Evolutionary conservation across 2,329 filamentous ascomycete genomes (phyloP), one percentile per base, ranked within the genome.

Genomic region (Penicillium fuscoglaucum): DNA sequence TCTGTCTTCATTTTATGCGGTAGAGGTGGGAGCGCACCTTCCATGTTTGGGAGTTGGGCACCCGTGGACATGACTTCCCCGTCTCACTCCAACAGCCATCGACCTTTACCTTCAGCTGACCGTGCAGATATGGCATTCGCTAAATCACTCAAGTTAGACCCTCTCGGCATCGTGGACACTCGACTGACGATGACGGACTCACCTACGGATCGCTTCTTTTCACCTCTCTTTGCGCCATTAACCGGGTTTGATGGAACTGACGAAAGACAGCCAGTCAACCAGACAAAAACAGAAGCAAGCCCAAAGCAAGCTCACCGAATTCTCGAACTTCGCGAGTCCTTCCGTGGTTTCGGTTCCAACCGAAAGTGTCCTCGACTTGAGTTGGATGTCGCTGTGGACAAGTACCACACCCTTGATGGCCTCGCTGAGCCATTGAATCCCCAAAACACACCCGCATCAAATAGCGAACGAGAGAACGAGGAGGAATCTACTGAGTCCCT

Each of bases 381-480:
- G 41, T 49, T 66, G 19, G 61, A 68, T 52, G 61, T 53, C 33
- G 48, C 52, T n/a, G 33, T 63, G 51, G 65, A 68, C 54, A 61
- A 59, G 21, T 63, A 59, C 35, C 60, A 65, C 41, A 46, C 50
- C 6, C 61, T 66, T 24, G 66, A 67, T 24, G 57, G 59, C 5
- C 49, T 61, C 49, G 15, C 47, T 19, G 63, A 65, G 33, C 57
- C 57, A 2, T 31, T 48, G 43, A 62, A 61, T 24, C 66, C 65
- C 10, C 63, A 63, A 24, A 66, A 66, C 33, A 65, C 66, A 10
- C 63, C 64, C 2, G 58, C 57, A 10, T 63, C 66, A 33, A 47
- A 54, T 45, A 62, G 59, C 43, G 57, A 47, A 21, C 40, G 47
- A 35, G 49, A 45, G 1, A 61, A 60, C 39, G 55, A 24, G 1